Evolutionary conservation across 805 yeast genomes (phyloP), one percentile per base, ranked within the genome.

Genomic region (Blastobotrys parvus): DNA sequence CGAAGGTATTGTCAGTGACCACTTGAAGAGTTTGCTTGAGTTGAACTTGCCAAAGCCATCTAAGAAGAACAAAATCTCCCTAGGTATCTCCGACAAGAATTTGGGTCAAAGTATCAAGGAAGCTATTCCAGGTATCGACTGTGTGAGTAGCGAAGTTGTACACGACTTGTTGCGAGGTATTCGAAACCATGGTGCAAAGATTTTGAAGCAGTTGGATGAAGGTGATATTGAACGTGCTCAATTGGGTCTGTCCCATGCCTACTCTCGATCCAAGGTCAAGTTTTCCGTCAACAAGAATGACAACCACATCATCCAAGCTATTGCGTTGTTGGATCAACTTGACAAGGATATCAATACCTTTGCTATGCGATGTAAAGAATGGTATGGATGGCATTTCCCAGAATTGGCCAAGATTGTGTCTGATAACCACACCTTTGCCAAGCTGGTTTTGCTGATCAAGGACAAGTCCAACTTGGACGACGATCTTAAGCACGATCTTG

Each of bases 341-440:
- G 98, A 92, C 71, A 94, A 94, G 72, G 98, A 92, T 65, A 83
- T 92, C 68, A 92, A 92, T 74, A 89, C 96, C 47, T 92, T 85
- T 65, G 82, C 96, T 46, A 88, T 88, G 97, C 80, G 97, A 69
- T 92, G 84, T 54, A 86, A 88, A 72, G 97, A 88, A 70, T 88
- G 97, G 97, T 88, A 88, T 70, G 94, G 95, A 58, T 88, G 97
- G 97, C 97, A 88, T 65, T 88, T 92, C 80, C 97, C 97, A 46
- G 97, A 88, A 71, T 77, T 88, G 69, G 92, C 94, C 57, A 85
- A 83, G 69, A 76, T 89, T 58, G 94, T 85, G 42, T 78, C 86
- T 54, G 96, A 89, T 68, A 88, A 87, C 74, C 84, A 83, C 71
- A 70, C 74, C 50, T 89, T 75, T 66, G 95, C 97, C 55, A 78